A percentile compares a stretch with the other conserved stretches of the same genome.
These are phyloP conservation scores for Salicornia ramosissima DNA, from an alignment of 148 eudicot species.

Conservation along the genomic window DNA sequence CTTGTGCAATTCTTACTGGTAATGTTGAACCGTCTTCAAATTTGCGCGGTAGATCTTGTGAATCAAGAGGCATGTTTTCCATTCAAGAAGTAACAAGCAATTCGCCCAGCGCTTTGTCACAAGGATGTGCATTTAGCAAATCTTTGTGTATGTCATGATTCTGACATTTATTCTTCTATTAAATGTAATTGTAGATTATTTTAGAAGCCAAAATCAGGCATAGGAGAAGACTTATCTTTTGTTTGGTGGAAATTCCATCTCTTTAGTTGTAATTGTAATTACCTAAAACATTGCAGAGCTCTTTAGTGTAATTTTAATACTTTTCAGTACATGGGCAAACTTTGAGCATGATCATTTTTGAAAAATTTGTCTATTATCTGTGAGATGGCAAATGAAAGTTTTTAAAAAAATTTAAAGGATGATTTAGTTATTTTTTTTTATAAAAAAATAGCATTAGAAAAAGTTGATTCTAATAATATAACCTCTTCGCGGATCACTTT, in stretches of 20 bases:
- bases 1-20: neutral
- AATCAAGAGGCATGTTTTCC: neutral
- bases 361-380: too few species aligned
- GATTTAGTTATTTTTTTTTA: too few species aligned
- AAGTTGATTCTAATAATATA: too few species aligned
- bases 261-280: neutral
- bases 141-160: neutral
- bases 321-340: too few species aligned
- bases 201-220: constrained; percentile 1
- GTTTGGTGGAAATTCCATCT: neutral
- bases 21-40: neutral
- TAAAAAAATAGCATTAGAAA: too few species aligned
- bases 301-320: too few species aligned
- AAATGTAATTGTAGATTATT: neutral
- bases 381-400: too few species aligned
- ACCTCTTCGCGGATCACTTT: too few species aligned
- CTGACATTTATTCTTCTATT: neutral
- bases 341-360: too few species aligned
- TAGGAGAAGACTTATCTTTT: neutral
- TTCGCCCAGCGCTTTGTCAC: neutral
- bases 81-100: neutral
- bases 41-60: neutral
- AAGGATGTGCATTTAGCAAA: neutral
- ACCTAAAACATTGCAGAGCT: neutral
- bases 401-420: too few species aligned